A percentile compares a stretch with the other conserved stretches of the same genome.
Evolutionary conservation across 441 rosid genomes (phyloP).

Genomic region (Erysimum pusillum): DNA sequence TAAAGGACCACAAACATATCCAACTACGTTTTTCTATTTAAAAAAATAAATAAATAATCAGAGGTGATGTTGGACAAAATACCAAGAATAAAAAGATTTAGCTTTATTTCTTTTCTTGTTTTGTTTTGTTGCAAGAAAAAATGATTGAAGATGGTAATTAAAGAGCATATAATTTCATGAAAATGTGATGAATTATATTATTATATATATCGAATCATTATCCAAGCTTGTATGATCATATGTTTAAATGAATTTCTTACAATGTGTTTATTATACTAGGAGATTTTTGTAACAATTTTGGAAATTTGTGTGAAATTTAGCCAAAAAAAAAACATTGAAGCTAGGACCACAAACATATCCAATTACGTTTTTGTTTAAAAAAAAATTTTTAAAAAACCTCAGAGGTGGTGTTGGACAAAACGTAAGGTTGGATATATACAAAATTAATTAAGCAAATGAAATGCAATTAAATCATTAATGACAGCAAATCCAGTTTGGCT

Average conservation of each 20-base stretch:
- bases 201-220: no score
- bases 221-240: no score
- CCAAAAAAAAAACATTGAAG: neutral
- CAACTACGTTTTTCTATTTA: no score
- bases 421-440: slow-evolving; percentile 15
- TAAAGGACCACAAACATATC: no score
- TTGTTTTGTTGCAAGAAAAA: no score
- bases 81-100: neutral
- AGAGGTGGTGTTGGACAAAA: slow-evolving; percentile 19
- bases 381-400: no score
- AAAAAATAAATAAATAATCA: no score
- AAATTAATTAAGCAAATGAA: slow-evolving; percentile 29
- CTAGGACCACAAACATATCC: slow-evolving; percentile 29
- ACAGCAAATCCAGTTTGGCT: slow-evolving; percentile 46
- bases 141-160: no score
- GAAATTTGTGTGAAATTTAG: neutral
- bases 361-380: neutral
- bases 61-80: no score
- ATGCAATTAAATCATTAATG: slow-evolving; percentile 20
- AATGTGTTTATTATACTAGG: neutral
- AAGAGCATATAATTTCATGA: no score
- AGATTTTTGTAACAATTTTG: neutral
- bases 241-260: neutral
- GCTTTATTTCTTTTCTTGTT: no score
- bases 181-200: no score